A percentile compares a stretch with the other conserved stretches of the same genome.
Conservation (phyloP, 169 alveolate species). For the Eimeria zaria region DNA sequence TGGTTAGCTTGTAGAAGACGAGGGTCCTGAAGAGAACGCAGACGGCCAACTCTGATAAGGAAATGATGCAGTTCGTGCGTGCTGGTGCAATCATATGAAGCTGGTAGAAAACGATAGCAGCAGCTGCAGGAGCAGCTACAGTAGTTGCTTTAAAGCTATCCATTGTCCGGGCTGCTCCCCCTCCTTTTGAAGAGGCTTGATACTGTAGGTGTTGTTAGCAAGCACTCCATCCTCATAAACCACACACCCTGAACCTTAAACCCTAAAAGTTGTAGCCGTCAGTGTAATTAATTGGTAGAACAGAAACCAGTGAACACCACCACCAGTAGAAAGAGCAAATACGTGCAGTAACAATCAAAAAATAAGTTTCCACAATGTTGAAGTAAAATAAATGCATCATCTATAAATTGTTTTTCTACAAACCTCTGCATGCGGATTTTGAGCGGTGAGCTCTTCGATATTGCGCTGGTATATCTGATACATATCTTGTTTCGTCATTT, state of each 20-base stretch:
- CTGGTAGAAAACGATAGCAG: neutral
- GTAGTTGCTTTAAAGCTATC: neutral
- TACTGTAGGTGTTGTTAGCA: neutral
- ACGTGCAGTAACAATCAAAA: neutral
- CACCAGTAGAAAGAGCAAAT: neutral
- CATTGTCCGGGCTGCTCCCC: neutral
- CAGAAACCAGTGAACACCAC: neutral
- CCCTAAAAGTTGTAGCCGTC: no score
- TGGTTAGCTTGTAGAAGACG: slow-evolving; percentile 67
- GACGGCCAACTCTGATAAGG: neutral
- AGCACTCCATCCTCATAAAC: no score
- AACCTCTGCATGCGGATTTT: slow-evolving; percentile 81
- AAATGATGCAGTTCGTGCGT: neutral
- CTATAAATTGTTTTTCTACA: neutral
- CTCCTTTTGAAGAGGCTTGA: neutral
- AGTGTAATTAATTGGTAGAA: no score
- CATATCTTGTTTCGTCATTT: slow-evolving; percentile 54
- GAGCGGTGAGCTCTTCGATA: slow-evolving; percentile 80
- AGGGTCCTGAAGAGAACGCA: slow-evolving; percentile 55
- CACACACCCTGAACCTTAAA: no score
- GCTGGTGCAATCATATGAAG: neutral
- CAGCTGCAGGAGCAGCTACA: neutral
- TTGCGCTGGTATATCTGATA: slow-evolving; percentile 60
- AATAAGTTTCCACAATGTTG: neutral
- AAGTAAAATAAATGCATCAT: neutral